phyloP scores from a whole-genome alignment of 148 eudicot species.

The Chenopodium album region DNA sequence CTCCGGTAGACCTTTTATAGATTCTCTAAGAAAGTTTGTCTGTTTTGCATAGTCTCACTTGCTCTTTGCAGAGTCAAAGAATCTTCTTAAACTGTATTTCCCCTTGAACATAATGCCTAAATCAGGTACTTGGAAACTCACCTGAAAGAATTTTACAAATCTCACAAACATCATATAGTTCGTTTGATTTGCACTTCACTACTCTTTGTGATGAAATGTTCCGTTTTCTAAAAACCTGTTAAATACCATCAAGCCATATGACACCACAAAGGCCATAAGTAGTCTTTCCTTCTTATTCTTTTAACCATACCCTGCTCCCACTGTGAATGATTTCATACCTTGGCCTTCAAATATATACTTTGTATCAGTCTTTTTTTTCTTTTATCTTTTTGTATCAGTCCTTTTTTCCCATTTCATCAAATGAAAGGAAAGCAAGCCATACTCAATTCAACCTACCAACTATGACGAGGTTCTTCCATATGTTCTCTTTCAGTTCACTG shows the following conservation, averaged over 20 bases:
- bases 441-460: too few species aligned
- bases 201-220: neutral
- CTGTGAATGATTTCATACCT: neutral
- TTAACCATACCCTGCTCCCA: neutral
- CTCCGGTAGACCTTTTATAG: too few species aligned
- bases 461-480: neutral
- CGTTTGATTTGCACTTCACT: neutral
- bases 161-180: neutral
- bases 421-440: too few species aligned
- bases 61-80: neutral
- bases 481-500: neutral
- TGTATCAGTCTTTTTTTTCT: neutral
- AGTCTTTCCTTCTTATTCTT: neutral
- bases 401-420: too few species aligned
- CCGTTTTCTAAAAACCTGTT: neutral
- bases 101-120: neutral
- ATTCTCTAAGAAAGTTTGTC: neutral
- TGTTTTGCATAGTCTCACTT: neutral
- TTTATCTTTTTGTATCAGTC: too few species aligned
- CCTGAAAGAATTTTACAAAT: neutral
- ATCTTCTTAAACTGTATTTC: too few species aligned
- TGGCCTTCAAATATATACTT: neutral
- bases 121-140: neutral
- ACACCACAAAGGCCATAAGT: neutral
- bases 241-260: neutral